Evolutionary conservation across 495 filamentous ascomycete genomes (phyloP).

Genomic region (Choiromyces venosus): DNA sequence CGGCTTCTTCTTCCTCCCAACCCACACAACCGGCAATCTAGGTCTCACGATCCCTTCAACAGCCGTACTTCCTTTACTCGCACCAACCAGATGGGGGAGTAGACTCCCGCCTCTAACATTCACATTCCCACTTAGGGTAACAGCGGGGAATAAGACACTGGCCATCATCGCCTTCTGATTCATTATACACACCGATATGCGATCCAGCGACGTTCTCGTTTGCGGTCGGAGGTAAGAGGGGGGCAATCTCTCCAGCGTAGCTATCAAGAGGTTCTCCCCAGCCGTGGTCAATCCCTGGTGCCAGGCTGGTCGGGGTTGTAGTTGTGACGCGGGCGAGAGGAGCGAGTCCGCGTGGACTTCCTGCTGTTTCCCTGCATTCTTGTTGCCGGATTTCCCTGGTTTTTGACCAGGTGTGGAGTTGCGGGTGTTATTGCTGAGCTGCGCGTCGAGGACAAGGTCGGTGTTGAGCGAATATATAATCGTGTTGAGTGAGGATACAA

Average conservation of each 20-base stretch:
- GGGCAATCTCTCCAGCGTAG: constrained; percentile 25
- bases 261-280: constrained; percentile 24
- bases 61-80: constrained; percentile 8
- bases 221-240: constrained; percentile 27
- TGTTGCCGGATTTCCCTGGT: constrained; percentile 16
- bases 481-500: constrained; percentile 16
- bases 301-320: neutral
- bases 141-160: constrained; percentile 35
- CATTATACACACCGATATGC: constrained; percentile 35
- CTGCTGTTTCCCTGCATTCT: constrained; percentile 8
- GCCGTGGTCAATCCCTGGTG: constrained; percentile 14
- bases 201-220: constrained; percentile 34
- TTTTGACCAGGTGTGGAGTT: constrained; percentile 4
- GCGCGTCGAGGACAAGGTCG: constrained; percentile 26
- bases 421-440: neutral
- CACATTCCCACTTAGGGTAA: neutral
- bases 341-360: constrained; percentile 32
- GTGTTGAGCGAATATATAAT: constrained; percentile 22
- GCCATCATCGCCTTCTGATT: constrained; percentile 37
- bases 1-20: constrained; percentile 9
- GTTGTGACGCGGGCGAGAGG: neutral
- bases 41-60: constrained; percentile 37
- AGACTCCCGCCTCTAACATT: constrained; percentile 24
- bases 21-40: constrained; percentile 39
- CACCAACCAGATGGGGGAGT: constrained; percentile 34